These are phyloP conservation scores for Clarireedia hainanense DNA, from an alignment of 2,329 filamentous ascomycete genomes.

Conservation along the genomic window DNA sequence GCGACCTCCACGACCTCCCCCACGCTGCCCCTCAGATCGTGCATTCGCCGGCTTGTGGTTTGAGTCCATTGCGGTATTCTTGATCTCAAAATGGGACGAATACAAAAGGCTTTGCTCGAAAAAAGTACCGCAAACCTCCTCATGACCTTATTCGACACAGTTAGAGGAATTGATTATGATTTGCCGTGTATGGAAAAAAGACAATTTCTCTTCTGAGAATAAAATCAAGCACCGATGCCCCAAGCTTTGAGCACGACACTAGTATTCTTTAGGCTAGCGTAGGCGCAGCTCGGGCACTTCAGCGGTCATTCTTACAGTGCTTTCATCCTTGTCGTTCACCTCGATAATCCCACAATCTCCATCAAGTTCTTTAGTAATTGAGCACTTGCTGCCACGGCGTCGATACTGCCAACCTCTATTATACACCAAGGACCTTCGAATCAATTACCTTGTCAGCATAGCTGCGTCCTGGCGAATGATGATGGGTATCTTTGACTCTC, in stretches of 20 bases:
- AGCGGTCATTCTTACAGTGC: not conserved
- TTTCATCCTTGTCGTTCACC: not conserved
- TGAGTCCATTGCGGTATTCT: slow-evolving; percentile 11
- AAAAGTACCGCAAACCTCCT: not conserved
- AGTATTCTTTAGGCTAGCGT: too few species aligned
- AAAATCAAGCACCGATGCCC: not conserved
- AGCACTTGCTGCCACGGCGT: not conserved
- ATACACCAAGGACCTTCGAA: not conserved
- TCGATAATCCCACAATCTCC: not conserved
- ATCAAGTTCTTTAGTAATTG: not conserved
- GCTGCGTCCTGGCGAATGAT: not conserved
- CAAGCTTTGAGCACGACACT: not conserved
- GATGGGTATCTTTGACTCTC: slow-evolving; percentile 7
- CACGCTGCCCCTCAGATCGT: slow-evolving; percentile 9
- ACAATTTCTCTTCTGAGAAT: not conserved
- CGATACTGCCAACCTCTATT: not conserved
- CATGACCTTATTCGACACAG: not conserved
- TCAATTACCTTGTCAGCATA: not conserved
- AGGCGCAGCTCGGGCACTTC: not conserved
- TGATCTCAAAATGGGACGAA: not conserved
- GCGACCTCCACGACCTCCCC: slow-evolving; percentile 17
- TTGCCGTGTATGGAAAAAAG: not conserved
- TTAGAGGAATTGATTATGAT: not conserved
- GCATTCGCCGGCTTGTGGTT: slow-evolving; percentile 9
- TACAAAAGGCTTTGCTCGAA: not conserved